phyloP scores from a whole-genome alignment of 2,329 filamentous ascomycete genomes.

The Tolypocladium capitatum region DNA sequence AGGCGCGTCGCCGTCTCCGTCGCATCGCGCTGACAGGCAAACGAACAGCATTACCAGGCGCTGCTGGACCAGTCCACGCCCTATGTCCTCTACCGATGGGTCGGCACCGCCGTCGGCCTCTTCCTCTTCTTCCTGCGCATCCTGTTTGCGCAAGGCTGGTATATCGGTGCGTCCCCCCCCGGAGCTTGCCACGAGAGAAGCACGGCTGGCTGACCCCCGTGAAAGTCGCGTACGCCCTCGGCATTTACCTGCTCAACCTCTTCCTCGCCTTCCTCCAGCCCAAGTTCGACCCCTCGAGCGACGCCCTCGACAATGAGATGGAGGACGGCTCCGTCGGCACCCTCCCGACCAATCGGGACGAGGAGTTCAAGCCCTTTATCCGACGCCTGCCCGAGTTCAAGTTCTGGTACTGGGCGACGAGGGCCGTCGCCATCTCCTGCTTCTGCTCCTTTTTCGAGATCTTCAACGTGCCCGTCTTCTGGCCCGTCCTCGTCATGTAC shows the following conservation, averaged over 20 bases:
- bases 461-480: constrained; percentile 97
- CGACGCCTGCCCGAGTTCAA: constrained; percentile 95
- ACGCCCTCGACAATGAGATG: constrained; percentile 82
- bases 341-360: constrained; percentile 87
- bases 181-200: not conserved
- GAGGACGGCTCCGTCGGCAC: constrained; percentile 76
- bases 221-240: constrained; percentile 86
- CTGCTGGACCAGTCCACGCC: constrained; percentile 91
- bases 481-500: constrained; percentile 96
- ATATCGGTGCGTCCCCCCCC: constrained; percentile 58
- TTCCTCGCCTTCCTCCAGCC: constrained; percentile 97
- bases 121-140: constrained; percentile 80
- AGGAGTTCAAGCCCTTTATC: constrained; percentile 97
- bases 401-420: constrained; percentile 95
- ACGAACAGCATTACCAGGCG: constrained; percentile 71
- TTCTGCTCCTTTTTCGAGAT: constrained; percentile 83
- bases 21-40: not conserved
- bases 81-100: constrained; percentile 80
- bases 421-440: constrained; percentile 73
- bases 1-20: not conserved
- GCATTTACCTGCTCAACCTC: constrained; percentile 96
- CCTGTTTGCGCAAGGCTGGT: constrained; percentile 91
- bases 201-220: not conserved
- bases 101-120: constrained; percentile 64
- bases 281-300: constrained; percentile 96